Evolutionary conservation across 2,329 filamentous ascomycete species (phyloP).

Genomic region (Ophiocordyceps polyrhachis-furcata): DNA sequence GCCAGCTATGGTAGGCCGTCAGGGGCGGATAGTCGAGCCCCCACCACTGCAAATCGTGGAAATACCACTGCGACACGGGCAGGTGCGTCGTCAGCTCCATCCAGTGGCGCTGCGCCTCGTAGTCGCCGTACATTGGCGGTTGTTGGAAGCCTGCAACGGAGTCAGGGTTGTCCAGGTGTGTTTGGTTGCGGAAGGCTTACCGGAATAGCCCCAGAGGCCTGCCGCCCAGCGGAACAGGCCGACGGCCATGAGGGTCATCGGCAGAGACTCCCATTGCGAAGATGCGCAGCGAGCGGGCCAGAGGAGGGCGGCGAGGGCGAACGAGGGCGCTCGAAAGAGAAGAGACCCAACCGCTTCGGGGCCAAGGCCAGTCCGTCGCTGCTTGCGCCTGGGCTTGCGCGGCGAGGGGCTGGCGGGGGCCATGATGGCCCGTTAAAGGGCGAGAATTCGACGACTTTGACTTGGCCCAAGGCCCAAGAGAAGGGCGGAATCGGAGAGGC

Average conservation of each 20-base stretch:
- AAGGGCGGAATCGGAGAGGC: neutral
- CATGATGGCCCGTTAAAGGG: conserved; percentile 8
- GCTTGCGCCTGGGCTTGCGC: conserved; percentile 41
- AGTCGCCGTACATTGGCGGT: conserved; percentile 90
- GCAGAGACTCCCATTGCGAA: conserved; percentile 84
- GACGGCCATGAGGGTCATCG: conserved; percentile 73
- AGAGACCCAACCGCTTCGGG: conserved; percentile 20
- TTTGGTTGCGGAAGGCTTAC: conserved; percentile 20
- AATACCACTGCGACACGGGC: conserved; percentile 91
- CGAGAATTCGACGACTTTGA: neutral
- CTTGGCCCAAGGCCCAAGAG: too few species aligned
- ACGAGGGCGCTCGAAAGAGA: conserved; percentile 43
- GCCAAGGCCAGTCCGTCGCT: conserved; percentile 2
- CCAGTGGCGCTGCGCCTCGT: conserved; percentile 96
- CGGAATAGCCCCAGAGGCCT: conserved; percentile 88
- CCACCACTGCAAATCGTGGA: conserved; percentile 94
- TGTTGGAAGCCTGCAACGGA: conserved; percentile 40
- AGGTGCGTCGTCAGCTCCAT: conserved; percentile 90
- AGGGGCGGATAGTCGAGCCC: conserved; percentile 93
- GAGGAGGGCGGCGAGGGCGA: conserved; percentile 83
- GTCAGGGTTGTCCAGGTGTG: neutral
- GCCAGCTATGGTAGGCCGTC: conserved; percentile 96
- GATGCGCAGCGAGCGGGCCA: conserved; percentile 73
- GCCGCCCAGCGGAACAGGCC: conserved; percentile 88
- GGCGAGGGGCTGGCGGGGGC: conserved; percentile 34